Conservation (phyloP, 208 protist species). For the Crithidia mellificae region DNA sequence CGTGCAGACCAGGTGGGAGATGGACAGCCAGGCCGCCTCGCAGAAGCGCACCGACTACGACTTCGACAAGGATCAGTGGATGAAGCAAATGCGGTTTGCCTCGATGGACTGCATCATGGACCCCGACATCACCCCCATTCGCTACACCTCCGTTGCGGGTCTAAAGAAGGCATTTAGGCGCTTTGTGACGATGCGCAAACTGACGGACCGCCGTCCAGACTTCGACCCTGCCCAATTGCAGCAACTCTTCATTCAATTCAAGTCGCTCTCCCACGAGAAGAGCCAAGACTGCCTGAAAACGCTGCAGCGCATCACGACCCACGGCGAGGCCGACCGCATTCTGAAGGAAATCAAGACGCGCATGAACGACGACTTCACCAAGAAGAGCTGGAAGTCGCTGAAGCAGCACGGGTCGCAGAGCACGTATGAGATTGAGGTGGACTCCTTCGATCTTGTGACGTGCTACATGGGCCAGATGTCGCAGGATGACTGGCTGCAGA, state of each 20-base stretch:
- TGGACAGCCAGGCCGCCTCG: constrained; percentile 65
- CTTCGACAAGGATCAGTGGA: constrained; percentile 92
- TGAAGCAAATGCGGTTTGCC: constrained; percentile 91
- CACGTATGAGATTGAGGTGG: constrained; percentile 85
- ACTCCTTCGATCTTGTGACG: constrained; percentile 82
- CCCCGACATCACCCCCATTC: constrained; percentile 81
- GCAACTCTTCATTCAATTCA: constrained; percentile 76
- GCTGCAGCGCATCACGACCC: constrained; percentile 85
- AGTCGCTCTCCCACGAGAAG: constrained; percentile 64
- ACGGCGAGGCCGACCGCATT: constrained; percentile 86
- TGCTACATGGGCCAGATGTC: constrained; percentile 92
- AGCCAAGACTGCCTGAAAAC: constrained; percentile 62
- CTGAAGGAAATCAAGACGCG: constrained; percentile 71
- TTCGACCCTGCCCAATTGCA: constrained; percentile 72
- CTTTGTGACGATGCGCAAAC: constrained; percentile 89
- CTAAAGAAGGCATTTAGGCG: constrained; percentile 74
- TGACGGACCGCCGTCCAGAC: constrained; percentile 82
- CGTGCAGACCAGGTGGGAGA: constrained; percentile 83
- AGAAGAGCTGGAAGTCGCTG: constrained; percentile 88
- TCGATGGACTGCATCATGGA: constrained; percentile 94
- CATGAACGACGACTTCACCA: constrained; percentile 86
- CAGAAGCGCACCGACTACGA: constrained; percentile 90
- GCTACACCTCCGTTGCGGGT: constrained; percentile 76
- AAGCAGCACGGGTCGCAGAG: constrained; percentile 60
- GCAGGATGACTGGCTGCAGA: constrained; percentile 89